Conservation (phyloP, 1,284 basidiomycete genomes). For the Papiliotrema fonsecae region DNA sequence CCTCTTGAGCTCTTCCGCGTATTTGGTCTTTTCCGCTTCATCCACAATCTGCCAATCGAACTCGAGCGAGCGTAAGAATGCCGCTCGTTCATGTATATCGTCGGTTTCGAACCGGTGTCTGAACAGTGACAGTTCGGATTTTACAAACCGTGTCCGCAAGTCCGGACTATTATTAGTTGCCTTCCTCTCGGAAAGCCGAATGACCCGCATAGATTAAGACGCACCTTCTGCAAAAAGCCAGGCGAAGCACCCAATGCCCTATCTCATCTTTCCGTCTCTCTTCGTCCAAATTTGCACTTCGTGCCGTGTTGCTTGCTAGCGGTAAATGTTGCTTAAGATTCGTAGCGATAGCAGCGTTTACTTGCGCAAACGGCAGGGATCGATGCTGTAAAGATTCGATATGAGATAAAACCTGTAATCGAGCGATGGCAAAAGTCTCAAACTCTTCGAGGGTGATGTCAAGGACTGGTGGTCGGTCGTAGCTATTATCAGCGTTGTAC, state of each 20-base stretch:
- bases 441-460: conserved; percentile 97
- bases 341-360: conserved; percentile 25
- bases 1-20: conserved; percentile 21
- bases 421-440: conserved; percentile 83
- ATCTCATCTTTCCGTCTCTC: conserved; percentile 84
- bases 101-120: conserved; percentile 75
- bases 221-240: conserved; percentile 94
- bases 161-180: conserved; percentile 64
- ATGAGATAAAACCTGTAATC: conserved; percentile 80
- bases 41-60: conserved; percentile 75
- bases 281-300: conserved; percentile 53
- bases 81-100: conserved; percentile 58
- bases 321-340: conserved; percentile 49
- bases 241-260: conserved; percentile 87
- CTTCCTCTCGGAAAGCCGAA: too few species aligned
- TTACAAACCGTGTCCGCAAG: conserved; percentile 79
- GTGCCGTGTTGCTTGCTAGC: conserved; percentile 61
- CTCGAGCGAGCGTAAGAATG: conserved; percentile 68
- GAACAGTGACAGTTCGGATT: conserved; percentile 83
- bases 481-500: conserved; percentile 53
- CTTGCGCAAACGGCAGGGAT: conserved; percentile 44
- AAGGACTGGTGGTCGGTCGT: conserved; percentile 75
- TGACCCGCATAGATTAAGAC: conserved; percentile 39
- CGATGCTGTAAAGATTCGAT: conserved; percentile 70
- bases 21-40: conserved; percentile 54